A percentile compares a stretch with the other conserved stretches of the same genome.
phyloP scores from a whole-genome alignment of 805 yeast species.

The Kazachstania taianensis region DNA sequence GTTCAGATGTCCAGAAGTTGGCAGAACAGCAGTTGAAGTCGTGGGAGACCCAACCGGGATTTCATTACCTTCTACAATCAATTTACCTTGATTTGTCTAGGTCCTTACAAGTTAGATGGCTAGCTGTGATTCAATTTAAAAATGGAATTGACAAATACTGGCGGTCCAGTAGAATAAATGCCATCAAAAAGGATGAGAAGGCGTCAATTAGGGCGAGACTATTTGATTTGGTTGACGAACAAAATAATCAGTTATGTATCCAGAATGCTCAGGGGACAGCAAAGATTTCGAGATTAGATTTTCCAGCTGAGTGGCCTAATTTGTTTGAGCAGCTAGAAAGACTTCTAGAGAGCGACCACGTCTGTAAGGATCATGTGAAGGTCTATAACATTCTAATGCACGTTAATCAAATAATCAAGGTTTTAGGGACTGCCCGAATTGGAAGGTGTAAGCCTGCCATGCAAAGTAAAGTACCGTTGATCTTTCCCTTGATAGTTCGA shows the following conservation, averaged over 20 bases:
- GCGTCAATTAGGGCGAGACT: slow-evolving; percentile 45
- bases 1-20: slow-evolving; percentile 37
- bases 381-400: slow-evolving; percentile 56
- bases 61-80: slow-evolving; percentile 45
- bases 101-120: slow-evolving; percentile 68
- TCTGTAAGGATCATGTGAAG: slow-evolving; percentile 38
- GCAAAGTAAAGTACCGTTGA: slow-evolving; percentile 57
- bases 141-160: slow-evolving; percentile 81
- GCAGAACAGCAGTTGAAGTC: slow-evolving; percentile 62
- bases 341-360: slow-evolving; percentile 36
- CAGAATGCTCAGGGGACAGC: slow-evolving; percentile 84
- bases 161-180: slow-evolving; percentile 55
- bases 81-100: slow-evolving; percentile 50
- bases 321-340: slow-evolving; percentile 56
- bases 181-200: slow-evolving; percentile 61
- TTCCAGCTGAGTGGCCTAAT: slow-evolving; percentile 79
- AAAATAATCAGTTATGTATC: slow-evolving; percentile 60
- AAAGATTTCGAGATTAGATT: slow-evolving; percentile 70
- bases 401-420: slow-evolving; percentile 69
- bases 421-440: slow-evolving; percentile 62
- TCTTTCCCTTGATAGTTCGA: slow-evolving; percentile 50
- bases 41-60: slow-evolving; percentile 62
- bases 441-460: slow-evolving; percentile 75
- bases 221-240: slow-evolving; percentile 53
- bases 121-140: slow-evolving; percentile 78